A percentile compares a stretch with the other conserved stretches of the same genome.
phyloP scores from a whole-genome alignment of 2,329 filamentous ascomycete genomes.

The Hymenoscyphus repandus region DNA sequence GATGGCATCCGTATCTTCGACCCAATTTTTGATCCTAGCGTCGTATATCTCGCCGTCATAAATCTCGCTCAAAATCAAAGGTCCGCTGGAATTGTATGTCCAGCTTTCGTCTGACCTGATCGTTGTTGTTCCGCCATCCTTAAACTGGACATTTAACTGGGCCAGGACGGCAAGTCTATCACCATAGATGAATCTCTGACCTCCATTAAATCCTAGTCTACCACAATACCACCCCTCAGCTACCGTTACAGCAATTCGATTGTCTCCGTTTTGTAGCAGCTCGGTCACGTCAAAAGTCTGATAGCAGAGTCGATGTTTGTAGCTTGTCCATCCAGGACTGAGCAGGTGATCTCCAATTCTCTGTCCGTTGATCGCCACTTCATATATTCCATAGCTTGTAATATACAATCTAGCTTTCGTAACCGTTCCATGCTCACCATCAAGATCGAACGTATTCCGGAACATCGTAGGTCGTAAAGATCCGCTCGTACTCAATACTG shows the following conservation, averaged over 20 bases:
- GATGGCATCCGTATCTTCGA: slow-evolving; percentile 21
- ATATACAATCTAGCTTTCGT: slow-evolving; percentile 31
- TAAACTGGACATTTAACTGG: slow-evolving; percentile 34
- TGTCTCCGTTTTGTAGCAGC: slow-evolving; percentile 34
- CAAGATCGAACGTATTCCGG: slow-evolving; percentile 28
- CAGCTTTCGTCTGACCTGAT: slow-evolving; percentile 37
- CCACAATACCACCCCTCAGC: slow-evolving; percentile 47
- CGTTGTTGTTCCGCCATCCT: slow-evolving; percentile 28
- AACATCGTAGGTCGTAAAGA: slow-evolving; percentile 32
- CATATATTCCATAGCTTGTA: slow-evolving; percentile 33
- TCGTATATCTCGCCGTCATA: slow-evolving; percentile 52
- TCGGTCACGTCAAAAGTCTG: slow-evolving; percentile 47
- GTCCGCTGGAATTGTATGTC: slow-evolving; percentile 29
- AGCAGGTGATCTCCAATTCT: slow-evolving; percentile 29
- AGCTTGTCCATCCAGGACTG: slow-evolving; percentile 40
- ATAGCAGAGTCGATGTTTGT: slow-evolving; percentile 45
- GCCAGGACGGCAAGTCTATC: slow-evolving; percentile 36
- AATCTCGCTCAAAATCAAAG: slow-evolving; percentile 34
- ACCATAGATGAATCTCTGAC: slow-evolving; percentile 35
- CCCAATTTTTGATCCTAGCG: slow-evolving; percentile 20
- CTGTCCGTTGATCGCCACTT: slow-evolving; percentile 33
- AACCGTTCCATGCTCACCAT: slow-evolving; percentile 9
- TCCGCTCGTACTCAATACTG: background rate
- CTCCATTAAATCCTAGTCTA: slow-evolving; percentile 32
- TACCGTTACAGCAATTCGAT: slow-evolving; percentile 38